Evolutionary conservation across 257 asterid species (phyloP), one percentile per base, ranked within the genome.

Genomic region (Solanum chiquidenum): DNA sequence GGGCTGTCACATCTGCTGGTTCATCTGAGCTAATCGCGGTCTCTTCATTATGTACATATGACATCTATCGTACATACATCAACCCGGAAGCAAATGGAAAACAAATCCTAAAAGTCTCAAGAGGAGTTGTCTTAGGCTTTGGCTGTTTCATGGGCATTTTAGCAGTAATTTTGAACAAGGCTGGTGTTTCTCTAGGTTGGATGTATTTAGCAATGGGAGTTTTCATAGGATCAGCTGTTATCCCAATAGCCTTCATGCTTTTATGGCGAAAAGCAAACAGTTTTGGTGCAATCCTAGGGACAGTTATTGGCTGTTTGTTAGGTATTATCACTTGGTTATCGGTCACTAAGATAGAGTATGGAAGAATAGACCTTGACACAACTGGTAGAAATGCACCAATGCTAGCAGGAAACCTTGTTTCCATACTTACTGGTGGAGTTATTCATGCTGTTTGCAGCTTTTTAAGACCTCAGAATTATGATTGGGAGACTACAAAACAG

Each of bases 1-100:
- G 99, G 99, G 99, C 99, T 31, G 99, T 96, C 27, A 96, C 98
- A 52, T 96, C 99, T 74, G 99, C 99, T 29, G 98, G 99, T 75
- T 96, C 99, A 6, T 94, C 99, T 4, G 98, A 96, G 92, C 90
- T 96, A 85, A 95, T 96, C 37, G 98, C 98, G 5, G 99, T 96
- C 64, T 96, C 99, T 35, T 96, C 99, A 5, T 34, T 96, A 58
- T 96, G 99, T 66, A 94, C 99, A 7, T 96, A 96, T 35, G 99
- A 96, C 89, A 94, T 96, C 52, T 95, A 96, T 83, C 98, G 98
- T 3, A 93, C 98, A 2, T 96, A 95, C 90, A 92, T 96, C 49
- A 96, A 96, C 38, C 99, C 99, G 8, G 91, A 91, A 4, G 99
- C 99, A 68, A 95, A 88, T 9, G 99, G 99, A 18, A 92, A 89